Evolutionary conservation across 1,139 yeast species (phyloP).

Genomic region (Yamadazyma songkhlaensis): DNA sequence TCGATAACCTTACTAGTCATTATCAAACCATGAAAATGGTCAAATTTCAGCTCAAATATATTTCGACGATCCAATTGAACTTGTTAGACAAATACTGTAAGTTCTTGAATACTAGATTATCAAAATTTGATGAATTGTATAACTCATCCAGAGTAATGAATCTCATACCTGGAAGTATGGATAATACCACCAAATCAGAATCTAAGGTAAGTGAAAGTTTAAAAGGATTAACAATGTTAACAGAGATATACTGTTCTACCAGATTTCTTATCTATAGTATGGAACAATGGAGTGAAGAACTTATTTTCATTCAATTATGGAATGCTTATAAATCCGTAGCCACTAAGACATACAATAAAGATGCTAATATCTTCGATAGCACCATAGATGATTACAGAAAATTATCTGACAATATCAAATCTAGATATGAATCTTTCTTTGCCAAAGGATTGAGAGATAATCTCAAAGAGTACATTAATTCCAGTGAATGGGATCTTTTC

Average conservation of each 20-base stretch:
- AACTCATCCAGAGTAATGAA: constrained; percentile 33
- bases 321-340: constrained; percentile 32
- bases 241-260: constrained; percentile 61
- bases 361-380: constrained; percentile 54
- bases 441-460: constrained; percentile 47
- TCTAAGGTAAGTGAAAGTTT: constrained; percentile 15
- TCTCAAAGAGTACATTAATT: constrained; percentile 52
- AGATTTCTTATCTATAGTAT: constrained; percentile 51
- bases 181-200: constrained; percentile 11
- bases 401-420: constrained; percentile 36
- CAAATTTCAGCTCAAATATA: constrained; percentile 64
- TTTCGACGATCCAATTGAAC: constrained; percentile 66
- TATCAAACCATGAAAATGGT: constrained; percentile 56
- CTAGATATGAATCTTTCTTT: constrained; percentile 44
- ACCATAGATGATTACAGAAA: constrained; percentile 45
- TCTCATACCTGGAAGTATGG: constrained; percentile 36
- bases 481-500: constrained; percentile 34
- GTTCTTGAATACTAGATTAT: constrained; percentile 44
- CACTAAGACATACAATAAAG: constrained; percentile 16
- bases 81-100: constrained; percentile 60
- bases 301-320: constrained; percentile 66
- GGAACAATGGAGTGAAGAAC: constrained; percentile 62
- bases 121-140: constrained; percentile 46
- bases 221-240: constrained; percentile 51
- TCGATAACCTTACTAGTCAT: constrained; percentile 66